Evolutionary conservation across 148 eudicot species (phyloP), one percentile per base, ranked within the genome.

Genomic region (Hydrangea macrophylla): DNA sequence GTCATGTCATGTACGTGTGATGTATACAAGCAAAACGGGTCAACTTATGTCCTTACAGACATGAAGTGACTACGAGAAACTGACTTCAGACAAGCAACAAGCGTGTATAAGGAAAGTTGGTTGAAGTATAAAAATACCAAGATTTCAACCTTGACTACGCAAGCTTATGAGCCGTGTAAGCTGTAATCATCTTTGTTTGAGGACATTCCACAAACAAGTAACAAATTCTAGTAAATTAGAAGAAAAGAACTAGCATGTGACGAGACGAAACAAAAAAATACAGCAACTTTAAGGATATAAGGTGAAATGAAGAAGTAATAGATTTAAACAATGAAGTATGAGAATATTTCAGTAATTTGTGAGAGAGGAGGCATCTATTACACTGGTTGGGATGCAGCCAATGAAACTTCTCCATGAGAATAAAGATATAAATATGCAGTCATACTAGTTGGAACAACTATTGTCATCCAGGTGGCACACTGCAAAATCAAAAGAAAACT

Each of bases 301-400:
- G 5, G 50, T 42, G 12, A 64, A 39, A 30, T 23, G 51, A 33
- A 67, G 31, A 31, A 51, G 26, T 3, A 18, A 45, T 15, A 42
- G 37, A 31, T 27, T 58, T 27, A 55, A 17, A 5, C 12, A 61
- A 20, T 3, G 13, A 15, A 7, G 13, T 11, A 54, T 40, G 61
- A 65, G 44, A 25, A 31, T 33, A 17, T 13, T 8, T 24, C n/a
- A 72, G 28, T 22, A 42, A 76, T 33, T 53, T 36, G 61, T 20
- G 44, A 39, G 67, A 72, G 60, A 84, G 75, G 92, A 86, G 68
- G 88, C 88, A 89, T 95, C 97, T 91, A 95, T 87, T 95, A 95
- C 97, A 91, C 99, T 81, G 99, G 99, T 91, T 95, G 99, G 64
- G 88, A 95, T 75, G 99, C 99, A 73, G 99, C 97, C 83, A 91